Evolutionary conservation across 148 eudicot species (phyloP).

Genomic region (Selenicereus undatus): DNA sequence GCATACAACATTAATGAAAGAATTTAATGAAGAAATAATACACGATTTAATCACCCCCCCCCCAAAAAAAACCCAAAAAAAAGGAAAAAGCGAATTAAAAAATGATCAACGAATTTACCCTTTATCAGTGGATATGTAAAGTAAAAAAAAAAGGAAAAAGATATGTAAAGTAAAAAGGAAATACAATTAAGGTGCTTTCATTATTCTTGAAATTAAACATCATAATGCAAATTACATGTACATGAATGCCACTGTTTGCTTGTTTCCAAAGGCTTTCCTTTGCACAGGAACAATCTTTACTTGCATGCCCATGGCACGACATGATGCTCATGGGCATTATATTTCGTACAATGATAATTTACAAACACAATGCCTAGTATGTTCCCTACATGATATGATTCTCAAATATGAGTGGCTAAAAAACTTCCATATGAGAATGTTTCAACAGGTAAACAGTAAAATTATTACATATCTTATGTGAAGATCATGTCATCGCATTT

Average conservation of each 20-base stretch:
- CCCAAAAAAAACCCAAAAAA: too few relatives aligned
- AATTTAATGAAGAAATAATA: too few relatives aligned
- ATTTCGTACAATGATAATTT: slow-evolving; percentile 22
- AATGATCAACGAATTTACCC: too few relatives aligned
- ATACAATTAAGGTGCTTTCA: not conserved
- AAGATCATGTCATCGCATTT: not conserved
- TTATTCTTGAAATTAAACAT: slow-evolving; percentile 16
- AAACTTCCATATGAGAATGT: slow-evolving; percentile 26
- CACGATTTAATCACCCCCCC: too few relatives aligned
- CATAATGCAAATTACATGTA: slow-evolving; percentile 25
- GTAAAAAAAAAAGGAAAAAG: too few relatives aligned
- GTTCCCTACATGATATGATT: slow-evolving; percentile 16
- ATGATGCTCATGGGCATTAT: not conserved
- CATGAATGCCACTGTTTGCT: not conserved
- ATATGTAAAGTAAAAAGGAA: too few relatives aligned
- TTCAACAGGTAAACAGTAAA: not conserved
- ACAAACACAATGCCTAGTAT: slow-evolving; percentile 17
- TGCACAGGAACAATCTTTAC: slow-evolving; percentile 18
- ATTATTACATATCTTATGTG: not conserved
- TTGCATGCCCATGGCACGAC: not conserved
- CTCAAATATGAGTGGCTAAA: slow-evolving; percentile 26
- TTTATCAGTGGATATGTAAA: too few relatives aligned
- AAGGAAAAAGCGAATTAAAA: too few relatives aligned
- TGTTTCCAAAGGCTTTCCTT: slow-evolving; percentile 29
- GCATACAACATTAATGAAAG: too few relatives aligned